phyloP scores from a whole-genome alignment of 169 alveolate genomes.

The Eimeria tenella region DNA sequence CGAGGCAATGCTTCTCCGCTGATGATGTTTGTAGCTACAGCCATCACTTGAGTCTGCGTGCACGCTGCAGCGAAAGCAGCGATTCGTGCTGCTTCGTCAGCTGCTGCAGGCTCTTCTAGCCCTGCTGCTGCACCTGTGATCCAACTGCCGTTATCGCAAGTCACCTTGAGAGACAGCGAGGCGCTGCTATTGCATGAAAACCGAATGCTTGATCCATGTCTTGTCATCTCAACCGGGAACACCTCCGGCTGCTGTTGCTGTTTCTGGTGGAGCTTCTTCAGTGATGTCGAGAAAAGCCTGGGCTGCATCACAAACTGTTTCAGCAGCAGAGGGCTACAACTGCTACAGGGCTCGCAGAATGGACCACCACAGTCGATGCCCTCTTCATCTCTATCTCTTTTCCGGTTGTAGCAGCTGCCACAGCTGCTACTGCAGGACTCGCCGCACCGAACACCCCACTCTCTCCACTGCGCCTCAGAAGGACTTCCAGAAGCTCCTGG shows the following conservation, averaged over 20 bases:
- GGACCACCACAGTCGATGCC: conserved; percentile 82
- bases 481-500: conserved; percentile 41
- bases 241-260: conserved; percentile 41
- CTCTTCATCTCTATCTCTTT: conserved; percentile 82
- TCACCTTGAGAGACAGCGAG: conserved; percentile 30
- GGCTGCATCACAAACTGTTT: conserved; percentile 66
- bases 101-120: conserved; percentile 15
- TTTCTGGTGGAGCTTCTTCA: conserved; percentile 27
- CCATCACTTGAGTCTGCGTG: conserved; percentile 9
- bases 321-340: conserved; percentile 71
- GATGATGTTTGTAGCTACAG: neutral
- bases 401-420: conserved; percentile 83
- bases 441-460: conserved; percentile 86
- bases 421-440: conserved; percentile 83
- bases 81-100: conserved; percentile 25
- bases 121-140: conserved; percentile 26
- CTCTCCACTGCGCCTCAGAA: conserved; percentile 81
- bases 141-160: conserved; percentile 64
- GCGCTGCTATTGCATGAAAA: neutral
- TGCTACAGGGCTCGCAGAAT: conserved; percentile 65
- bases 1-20: conserved; percentile 45
- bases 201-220: conserved; percentile 12
- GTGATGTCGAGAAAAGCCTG: conserved; percentile 6
- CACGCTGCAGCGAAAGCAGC: conserved; percentile 57
- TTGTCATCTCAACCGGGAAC: conserved; percentile 27